phyloP scores from a whole-genome alignment of 2,329 filamentous ascomycete genomes.

The Botrytis tulipae region DNA sequence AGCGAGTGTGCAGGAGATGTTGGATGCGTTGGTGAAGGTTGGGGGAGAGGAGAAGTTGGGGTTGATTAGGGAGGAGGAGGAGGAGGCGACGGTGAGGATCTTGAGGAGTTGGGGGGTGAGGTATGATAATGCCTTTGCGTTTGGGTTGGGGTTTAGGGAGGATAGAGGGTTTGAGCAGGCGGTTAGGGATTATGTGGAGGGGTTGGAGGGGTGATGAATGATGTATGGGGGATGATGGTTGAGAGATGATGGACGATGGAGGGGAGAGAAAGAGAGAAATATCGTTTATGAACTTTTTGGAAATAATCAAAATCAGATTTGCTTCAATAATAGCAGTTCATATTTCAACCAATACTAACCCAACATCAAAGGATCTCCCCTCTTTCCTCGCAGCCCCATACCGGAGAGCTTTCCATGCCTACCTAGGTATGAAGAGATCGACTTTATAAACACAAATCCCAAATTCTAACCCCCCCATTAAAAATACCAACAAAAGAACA shows the following conservation, averaged over 20 bases:
- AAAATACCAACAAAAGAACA: not conserved
- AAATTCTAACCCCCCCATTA: not conserved
- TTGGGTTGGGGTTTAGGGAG: constrained; percentile 50
- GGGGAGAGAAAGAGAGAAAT: not conserved
- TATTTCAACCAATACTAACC: not conserved
- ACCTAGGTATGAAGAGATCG: too few relatives aligned
- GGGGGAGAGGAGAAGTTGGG: constrained; percentile 54
- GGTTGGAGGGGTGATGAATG: constrained; percentile 22
- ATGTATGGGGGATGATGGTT: too few relatives aligned
- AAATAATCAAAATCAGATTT: not conserved
- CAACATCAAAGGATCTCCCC: rapidly evolving
- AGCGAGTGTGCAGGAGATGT: constrained; percentile 58
- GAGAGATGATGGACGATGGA: too few relatives aligned
- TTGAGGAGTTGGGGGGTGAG: constrained; percentile 59
- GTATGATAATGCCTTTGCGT: constrained; percentile 52
- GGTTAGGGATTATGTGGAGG: constrained; percentile 51
- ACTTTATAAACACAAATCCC: not conserved
- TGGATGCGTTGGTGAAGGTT: constrained; percentile 55
- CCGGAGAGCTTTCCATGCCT: rapidly evolving
- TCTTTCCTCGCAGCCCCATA: not conserved
- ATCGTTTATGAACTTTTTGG: rapidly evolving
- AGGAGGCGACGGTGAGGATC: constrained; percentile 54
- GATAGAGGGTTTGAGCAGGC: constrained; percentile 54
- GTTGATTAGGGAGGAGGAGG: constrained; percentile 53
- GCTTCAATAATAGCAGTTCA: not conserved